Evolutionary conservation across 2,329 filamentous ascomycete genomes (phyloP), one percentile per base, ranked within the genome.

Genomic region (Sclerotiophoma versabilis): DNA sequence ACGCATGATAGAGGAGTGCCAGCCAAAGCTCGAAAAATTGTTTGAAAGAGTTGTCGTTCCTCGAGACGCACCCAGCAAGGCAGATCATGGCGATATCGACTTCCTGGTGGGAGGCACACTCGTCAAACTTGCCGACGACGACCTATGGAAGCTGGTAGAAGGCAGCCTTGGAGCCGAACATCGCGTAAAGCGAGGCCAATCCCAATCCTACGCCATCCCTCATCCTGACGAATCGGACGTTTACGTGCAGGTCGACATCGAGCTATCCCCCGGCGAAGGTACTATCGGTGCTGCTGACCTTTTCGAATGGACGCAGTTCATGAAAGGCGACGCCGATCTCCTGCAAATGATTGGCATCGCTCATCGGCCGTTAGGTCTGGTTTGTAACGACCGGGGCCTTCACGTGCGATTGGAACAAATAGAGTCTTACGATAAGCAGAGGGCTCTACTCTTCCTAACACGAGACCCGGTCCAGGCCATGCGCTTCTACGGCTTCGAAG

Each of bases 11-110:
- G 58, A 71, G 0, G 65, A 76, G 0, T 84, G 81, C 55, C 75
- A 80, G 22, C 51, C 66, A 0, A 70, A 80, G 2, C 80, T 90
- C 0, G 71, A 74, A 1, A 63, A 76, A 1, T 73, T 87, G 3
- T 91, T 84, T 62, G 48, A 75, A 0, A 76, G 75, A 7, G 84
- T 89, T 4, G 81, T 79, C 0, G 80, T 82, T 0, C 86, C 89
- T 0, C 83, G 88, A 23, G 88, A 92, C 61, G 88, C 84, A 0
- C 90, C 90, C 0, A 86, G 71, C 1, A 95, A 95, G 72, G 34
- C 60, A 0, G 83, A 86, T 62, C 83, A 85, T 65, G 91, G 91
- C 17, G 91, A 95, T 60, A 76, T 96, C 30, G 91, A 95, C 72
- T 79, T 93, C 54, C 72, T 92, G 1, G 81, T 91, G 1, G 58